Evolutionary conservation across 1,139 yeast genomes (phyloP), one percentile per base, ranked within the genome.

Genomic region (Debaryomyces robertsiae): DNA sequence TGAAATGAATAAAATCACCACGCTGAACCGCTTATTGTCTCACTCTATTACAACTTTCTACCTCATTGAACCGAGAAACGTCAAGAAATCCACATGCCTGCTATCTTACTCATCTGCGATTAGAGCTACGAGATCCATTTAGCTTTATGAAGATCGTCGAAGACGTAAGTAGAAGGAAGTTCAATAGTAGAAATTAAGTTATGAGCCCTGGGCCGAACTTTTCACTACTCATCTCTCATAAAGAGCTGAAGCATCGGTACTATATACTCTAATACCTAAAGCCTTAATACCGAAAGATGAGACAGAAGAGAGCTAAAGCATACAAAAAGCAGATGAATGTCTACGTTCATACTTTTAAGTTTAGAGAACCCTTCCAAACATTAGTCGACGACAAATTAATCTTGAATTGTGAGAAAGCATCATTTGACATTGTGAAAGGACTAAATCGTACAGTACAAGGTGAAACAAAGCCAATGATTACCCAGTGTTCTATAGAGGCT

Each of bases 401-500:
- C 4, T 61, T 79, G 33, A 81, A 79, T 37, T 81, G 93, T 41
- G 77, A 77, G 43, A 72, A 76, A 44, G 76, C 87, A 16, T 82
- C 84, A 39, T 87, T 79, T 58, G 91, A 91, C 58, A 63, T 93
- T 18, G 70, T 69, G 13, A 86, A 85, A 56, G 96, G 94, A n/a
- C 67, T 93, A 30, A 72, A 79, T 43, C 72, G 95, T 47, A 89
- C 96, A 0, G 69, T 91, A 7, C 98, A 91, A 59, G 88, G 84
- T 5, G 91, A 86, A 55, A 79, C 84, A 34, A 93, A 93, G 58
- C 89, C 90, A n/a, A 80, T 93, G 95, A 86, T 94, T 40, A 89
- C 98, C 1, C 98, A 93, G 63, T 94, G 98, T 58, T 87, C 96
- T 54, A 88, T 94, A 75, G 89, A 89, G 58, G 84, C 87, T 18